Base-by-base conservation (phyloP, 2,329 filamentous ascomycete genomes). In the Pseudopyricularia javanii region DNA sequence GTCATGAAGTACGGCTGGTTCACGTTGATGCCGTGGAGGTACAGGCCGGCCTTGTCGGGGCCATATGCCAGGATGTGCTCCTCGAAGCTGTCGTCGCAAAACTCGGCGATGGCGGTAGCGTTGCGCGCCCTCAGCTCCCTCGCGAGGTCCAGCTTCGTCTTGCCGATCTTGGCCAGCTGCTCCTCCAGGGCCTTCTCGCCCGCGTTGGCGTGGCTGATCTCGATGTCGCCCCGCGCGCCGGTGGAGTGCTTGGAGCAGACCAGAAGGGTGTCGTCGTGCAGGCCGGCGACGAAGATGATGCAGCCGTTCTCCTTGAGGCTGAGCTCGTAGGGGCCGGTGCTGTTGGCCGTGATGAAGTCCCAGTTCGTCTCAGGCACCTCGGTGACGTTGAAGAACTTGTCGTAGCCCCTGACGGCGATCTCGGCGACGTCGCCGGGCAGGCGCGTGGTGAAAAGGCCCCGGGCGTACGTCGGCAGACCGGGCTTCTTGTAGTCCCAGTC, bases 191-290 rank as follows among this genome's bases (percentile, higher is more conserved):
- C 91, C 54, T 70, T 70, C 72, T 96, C 91, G 47, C 91, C 93
- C 3, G 83, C 89, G 54, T 78, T 75, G 3, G 93, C 88, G 72
- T 98, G 93, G 68, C 88, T 96, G 54, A 86, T 59, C 30, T 82
- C 76, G 5, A 74, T 70, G 63, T 94, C 88, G 22, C 68, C 69
- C n/a, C 91, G 80, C 24, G 80, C 74, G 7, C 93, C 93, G 0
- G 91, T 97, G 0, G 93, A 97, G 67, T 98, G 93, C 65, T 98
- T 98, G 75, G 91, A 97, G 78, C 91, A 97, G n/a, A 98, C 91
- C 7, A 98, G 74, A 9, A 98, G 74, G 1, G 88, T 89, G 34
- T 82, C 91, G 61, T 96, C 91, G 62, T 94, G 88, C 22, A 98
- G 74, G 14, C 91, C 93, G 15, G 90, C 85, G 47, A 98, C 83